Evolutionary conservation across 2,329 filamentous ascomycete species (phyloP), one percentile per base, ranked within the genome.

Genomic region (Talaromyces sp.): DNA sequence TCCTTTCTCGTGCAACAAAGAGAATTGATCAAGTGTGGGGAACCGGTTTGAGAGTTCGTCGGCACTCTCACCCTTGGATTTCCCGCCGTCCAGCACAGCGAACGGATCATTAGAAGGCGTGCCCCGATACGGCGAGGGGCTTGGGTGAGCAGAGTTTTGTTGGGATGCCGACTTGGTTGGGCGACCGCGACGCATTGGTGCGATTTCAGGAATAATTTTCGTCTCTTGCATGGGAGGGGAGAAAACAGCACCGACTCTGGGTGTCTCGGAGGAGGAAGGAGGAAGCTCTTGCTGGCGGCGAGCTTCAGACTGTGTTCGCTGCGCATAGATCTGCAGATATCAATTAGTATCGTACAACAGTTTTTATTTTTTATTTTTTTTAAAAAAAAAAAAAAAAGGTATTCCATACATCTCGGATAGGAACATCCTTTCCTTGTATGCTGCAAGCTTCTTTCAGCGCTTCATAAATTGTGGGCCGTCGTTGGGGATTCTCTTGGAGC

Each of bases 401-500:
- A 12, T 23, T 27, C 76, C 89, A 74, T 81, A 96, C 92, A 79
- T 99, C 93, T 79, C 91, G 89, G 68, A 99, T 90, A 0, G 93
- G 93, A 9, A 93, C 84, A 66, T 93, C 88, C 63, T 89, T 89
- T 60, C 92, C 91, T 73, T 95, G 90, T 91, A 99, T 96, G 40
- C 85, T 81, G 75, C 93, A 97, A 33, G 89, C 87, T 78, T 98
- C 93, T 65, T 87, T 86, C 34, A 99, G 81, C 4, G 96, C 92
- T 75, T 97, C 90, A 72, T 96, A 99, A 64, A 99, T 96, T 72
- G 94, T 98, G 4, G 95, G 95, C 65, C 95, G 85, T 57, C 84
- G 79, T 64, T 87, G 83, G 57, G 92, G 91, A 68, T 89, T 87
- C 74, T 98, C 95, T 69, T 87, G 88, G 70, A 99, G 80, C 95